Percentiles rank a stretch among this genome's conserved stretches.
phyloP scores from a whole-genome alignment of 2,329 filamentous ascomycete species.

The Aspergillus sergii region DNA sequence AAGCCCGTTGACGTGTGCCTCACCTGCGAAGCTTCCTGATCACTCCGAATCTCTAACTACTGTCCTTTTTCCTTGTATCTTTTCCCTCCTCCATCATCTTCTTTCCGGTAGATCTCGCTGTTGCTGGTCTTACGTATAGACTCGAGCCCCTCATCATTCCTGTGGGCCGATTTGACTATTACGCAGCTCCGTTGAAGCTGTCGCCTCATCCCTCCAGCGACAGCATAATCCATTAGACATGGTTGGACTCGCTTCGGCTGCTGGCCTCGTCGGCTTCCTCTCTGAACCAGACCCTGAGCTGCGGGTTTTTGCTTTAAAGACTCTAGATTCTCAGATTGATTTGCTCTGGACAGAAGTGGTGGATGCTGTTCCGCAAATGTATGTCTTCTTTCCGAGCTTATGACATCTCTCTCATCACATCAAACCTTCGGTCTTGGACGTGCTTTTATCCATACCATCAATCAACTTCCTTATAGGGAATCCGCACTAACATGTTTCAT shows the following conservation, averaged over 20 bases:
- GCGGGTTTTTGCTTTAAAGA: conserved; percentile 91
- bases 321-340: conserved; percentile 94
- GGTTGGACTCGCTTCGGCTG: conserved; percentile 92
- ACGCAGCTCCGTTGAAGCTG: conserved; percentile 33
- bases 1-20: conserved; percentile 37
- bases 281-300: conserved; percentile 93
- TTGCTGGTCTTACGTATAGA: conserved; percentile 23
- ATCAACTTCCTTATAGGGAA: conserved; percentile 16
- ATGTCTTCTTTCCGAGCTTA: conserved; percentile 40
- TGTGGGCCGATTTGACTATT: conserved; percentile 24
- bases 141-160: conserved; percentile 13
- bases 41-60: conserved; percentile 22
- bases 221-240: conserved; percentile 55
- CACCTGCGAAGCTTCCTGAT: conserved; percentile 23
- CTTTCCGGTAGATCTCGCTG: conserved; percentile 22
- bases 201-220: conserved; percentile 35
- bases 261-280: conserved; percentile 91
- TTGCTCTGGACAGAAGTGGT: conserved; percentile 98
- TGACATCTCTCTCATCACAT: background rate
- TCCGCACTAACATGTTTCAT: background rate
- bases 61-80: conserved; percentile 27
- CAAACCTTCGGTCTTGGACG: background rate
- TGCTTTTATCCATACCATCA: conserved; percentile 1
- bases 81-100: conserved; percentile 16
- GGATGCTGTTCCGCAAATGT: conserved; percentile 91